Evolutionary conservation across 108 stramenopile genomes (phyloP).

Genomic region (Parietichytrium sp.): DNA sequence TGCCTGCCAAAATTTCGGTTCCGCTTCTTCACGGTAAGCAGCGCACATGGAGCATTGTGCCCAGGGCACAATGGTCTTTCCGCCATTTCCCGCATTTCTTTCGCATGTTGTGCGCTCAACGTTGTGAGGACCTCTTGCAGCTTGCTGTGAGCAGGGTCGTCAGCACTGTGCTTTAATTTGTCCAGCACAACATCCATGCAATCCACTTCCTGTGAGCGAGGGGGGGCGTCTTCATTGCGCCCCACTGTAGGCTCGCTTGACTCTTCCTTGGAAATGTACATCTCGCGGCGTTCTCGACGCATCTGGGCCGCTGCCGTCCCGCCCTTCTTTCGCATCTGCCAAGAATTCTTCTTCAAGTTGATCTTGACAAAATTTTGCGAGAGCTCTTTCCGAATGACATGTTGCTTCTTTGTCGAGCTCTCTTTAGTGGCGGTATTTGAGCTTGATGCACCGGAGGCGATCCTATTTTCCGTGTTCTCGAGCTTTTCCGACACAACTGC

Average conservation of each 20-base stretch:
- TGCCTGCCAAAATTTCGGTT: neutral
- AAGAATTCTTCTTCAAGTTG: neutral
- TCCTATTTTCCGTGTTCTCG: no score
- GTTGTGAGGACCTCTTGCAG: neutral
- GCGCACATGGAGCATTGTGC: neutral
- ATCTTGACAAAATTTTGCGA: constrained; percentile 3
- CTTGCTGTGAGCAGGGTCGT: no score
- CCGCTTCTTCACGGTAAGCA: neutral
- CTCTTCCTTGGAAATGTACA: neutral
- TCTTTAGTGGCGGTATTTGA: no score
- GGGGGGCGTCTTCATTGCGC: neutral
- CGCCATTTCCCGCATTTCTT: neutral
- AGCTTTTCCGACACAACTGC: no score
- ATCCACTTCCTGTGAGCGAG: neutral
- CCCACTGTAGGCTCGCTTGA: neutral
- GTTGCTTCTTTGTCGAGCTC: no score
- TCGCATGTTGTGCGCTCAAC: no score
- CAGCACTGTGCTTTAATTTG: no score
- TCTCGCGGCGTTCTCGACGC: neutral
- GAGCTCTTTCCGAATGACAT: no score
- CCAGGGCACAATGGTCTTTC: neutral
- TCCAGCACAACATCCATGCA: neutral
- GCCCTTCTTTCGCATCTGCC: neutral
- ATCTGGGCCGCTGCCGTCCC: neutral
- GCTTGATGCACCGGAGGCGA: no score